These are phyloP conservation scores for Litsea cubeba DNA, from an alignment of 164 flowering plant species.

Conservation along the genomic window DNA sequence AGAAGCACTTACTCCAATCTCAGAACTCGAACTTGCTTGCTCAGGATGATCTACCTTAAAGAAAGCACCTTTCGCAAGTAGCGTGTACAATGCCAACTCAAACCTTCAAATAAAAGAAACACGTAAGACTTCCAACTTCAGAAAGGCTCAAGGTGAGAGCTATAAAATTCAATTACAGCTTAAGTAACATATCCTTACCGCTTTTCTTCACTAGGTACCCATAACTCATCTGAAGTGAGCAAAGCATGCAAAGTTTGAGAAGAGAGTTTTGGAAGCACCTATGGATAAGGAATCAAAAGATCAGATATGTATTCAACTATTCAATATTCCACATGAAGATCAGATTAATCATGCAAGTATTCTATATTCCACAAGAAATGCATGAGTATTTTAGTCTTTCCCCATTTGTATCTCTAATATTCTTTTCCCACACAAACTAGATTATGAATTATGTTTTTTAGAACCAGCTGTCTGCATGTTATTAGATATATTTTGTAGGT, in stretches of 20 bases:
- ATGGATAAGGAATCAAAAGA: constrained; percentile 7
- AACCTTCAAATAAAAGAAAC: constrained; percentile 43
- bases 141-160: neutral
- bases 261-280: constrained; percentile 96
- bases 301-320: constrained; percentile 14
- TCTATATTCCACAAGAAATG: too few relatives aligned
- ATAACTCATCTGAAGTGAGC: constrained; percentile 84
- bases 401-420: neutral
- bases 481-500: constrained; percentile 4
- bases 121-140: neutral
- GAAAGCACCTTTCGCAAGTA: constrained; percentile 64
- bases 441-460: neutral
- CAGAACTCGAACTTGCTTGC: constrained; percentile 42
- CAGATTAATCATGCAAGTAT: neutral
- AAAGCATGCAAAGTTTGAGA: constrained; percentile 84
- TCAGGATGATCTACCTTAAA: constrained; percentile 44
- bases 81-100: constrained; percentile 75
- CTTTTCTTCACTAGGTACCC: constrained; percentile 95
- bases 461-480: neutral
- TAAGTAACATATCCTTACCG: constrained; percentile 40
- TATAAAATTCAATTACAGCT: constrained; percentile 1
- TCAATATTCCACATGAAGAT: neutral
- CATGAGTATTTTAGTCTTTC: too few relatives aligned
- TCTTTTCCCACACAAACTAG: neutral
- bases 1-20: constrained; percentile 25